These are phyloP conservation scores for Penicillium nucicola DNA, from an alignment of 495 filamentous ascomycete genomes.

Conservation along the genomic window DNA sequence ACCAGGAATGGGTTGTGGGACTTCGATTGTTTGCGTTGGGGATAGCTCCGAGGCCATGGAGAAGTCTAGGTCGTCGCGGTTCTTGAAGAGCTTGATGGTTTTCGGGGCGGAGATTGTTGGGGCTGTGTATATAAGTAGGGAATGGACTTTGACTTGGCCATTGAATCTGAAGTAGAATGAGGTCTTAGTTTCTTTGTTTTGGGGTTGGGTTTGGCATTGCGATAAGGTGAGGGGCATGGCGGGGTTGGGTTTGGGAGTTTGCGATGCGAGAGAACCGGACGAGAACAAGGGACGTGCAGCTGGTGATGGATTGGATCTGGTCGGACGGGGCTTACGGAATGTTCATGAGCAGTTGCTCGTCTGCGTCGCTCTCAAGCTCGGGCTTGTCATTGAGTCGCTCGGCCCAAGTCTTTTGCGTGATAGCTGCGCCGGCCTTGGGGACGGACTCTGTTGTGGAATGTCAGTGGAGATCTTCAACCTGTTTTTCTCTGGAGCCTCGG, in stretches of 20 bases:
- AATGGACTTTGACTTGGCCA: conserved; percentile 87
- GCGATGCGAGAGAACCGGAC: not conserved
- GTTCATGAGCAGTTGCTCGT: conserved; percentile 90
- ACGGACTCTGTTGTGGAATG: conserved; percentile 43
- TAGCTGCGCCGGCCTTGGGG: conserved; percentile 62
- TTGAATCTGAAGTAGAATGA: conserved; percentile 66
- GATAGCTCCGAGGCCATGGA: conserved; percentile 60
- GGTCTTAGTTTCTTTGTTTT: conserved; percentile 6
- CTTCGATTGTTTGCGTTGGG: conserved; percentile 73
- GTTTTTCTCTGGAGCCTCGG: not conserved
- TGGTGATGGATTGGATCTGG: not conserved
- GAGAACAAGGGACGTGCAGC: not conserved
- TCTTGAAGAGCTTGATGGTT: conserved; percentile 80
- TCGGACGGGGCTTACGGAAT: conserved; percentile 67
- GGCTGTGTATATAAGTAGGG: conserved; percentile 77
- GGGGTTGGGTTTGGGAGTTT: conserved; percentile 14
- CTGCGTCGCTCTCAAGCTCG: conserved; percentile 77
- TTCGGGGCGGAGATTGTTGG: conserved; percentile 67
- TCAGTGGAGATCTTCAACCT: conserved; percentile 2
- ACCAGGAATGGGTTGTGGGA: conserved; percentile 62
- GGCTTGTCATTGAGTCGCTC: conserved; percentile 68
- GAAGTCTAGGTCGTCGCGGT: conserved; percentile 87
- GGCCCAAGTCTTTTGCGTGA: conserved; percentile 88
- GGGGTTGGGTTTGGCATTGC: not conserved
- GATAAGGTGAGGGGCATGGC: conserved; percentile 26